These are phyloP conservation scores for Haplographium delicatum DNA, from an alignment of 495 filamentous ascomycete genomes.

Conservation along the genomic window DNA sequence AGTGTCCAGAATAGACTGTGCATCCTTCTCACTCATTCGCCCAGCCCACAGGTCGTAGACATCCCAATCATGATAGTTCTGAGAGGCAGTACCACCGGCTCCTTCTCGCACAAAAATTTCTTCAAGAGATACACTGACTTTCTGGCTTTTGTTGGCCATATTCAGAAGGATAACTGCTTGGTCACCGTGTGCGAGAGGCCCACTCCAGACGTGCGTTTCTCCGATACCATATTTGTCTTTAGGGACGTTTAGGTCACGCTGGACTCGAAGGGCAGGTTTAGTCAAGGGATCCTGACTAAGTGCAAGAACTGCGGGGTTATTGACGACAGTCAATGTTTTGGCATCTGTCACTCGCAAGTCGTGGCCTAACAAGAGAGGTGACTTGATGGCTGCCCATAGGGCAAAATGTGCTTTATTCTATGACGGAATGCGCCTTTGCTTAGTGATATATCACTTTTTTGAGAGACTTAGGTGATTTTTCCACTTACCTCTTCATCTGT, in stretches of 20 bases:
- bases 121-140: conserved; percentile 42
- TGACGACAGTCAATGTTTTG: conserved; percentile 27
- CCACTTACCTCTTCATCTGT: conserved; percentile 23
- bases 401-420: conserved; percentile 42
- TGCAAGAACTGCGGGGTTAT: conserved; percentile 40
- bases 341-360: conserved; percentile 30
- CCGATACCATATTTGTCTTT: conserved; percentile 33
- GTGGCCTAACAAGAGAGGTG: conserved; percentile 42
- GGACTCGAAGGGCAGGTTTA: neutral
- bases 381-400: conserved; percentile 47
- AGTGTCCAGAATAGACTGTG: conserved; percentile 32
- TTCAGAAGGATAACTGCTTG: conserved; percentile 44
- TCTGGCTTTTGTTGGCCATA: conserved; percentile 28
- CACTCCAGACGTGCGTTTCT: conserved; percentile 44
- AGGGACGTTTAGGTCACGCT: conserved; percentile 9
- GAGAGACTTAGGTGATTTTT: too few species aligned
- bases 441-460: too few species aligned
- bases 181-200: conserved; percentile 30
- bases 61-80: conserved; percentile 37
- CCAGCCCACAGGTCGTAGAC: conserved; percentile 52
- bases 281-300: conserved; percentile 38
- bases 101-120: conserved; percentile 47
- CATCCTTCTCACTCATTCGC: conserved; percentile 39
- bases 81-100: conserved; percentile 31
- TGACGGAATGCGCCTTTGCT: too few species aligned